phyloP scores from a whole-genome alignment of 1,284 basidiomycete genomes.

The Ustilago sp. region DNA sequence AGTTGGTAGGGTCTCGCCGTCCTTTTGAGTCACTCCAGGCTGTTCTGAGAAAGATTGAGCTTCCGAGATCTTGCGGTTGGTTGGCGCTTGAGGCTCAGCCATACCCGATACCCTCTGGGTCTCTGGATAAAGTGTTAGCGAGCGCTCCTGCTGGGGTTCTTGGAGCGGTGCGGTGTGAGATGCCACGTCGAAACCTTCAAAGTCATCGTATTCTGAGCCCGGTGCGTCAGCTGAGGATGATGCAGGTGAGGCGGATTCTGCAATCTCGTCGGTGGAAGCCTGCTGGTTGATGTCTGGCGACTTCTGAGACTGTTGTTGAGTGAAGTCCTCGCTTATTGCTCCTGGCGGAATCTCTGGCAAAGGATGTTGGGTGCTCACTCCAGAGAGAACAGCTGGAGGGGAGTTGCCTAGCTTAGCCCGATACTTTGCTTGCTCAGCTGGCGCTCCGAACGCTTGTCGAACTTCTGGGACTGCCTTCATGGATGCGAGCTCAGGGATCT shows the following conservation, averaged over 20 bases:
- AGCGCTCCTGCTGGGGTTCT: not conserved
- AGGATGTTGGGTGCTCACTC: not conserved
- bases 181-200: not conserved
- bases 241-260: constrained; percentile 29
- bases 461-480: constrained; percentile 4
- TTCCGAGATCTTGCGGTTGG: not conserved
- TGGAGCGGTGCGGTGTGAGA: not conserved
- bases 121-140: not conserved
- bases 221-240: constrained; percentile 40
- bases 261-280: not conserved
- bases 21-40: not conserved
- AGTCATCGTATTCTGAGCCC: constrained; percentile 39
- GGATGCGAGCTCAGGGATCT: constrained; percentile 12
- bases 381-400: not conserved
- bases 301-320: not conserved
- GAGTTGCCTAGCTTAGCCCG: not conserved
- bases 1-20: not conserved
- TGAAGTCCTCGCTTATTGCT: not conserved
- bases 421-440: constrained; percentile 1
- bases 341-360: not conserved
- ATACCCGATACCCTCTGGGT: not conserved
- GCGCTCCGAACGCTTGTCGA: constrained; percentile 6
- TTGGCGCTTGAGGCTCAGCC: not conserved
- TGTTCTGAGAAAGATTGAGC: not conserved
- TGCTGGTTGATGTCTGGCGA: not conserved